Base-by-base conservation (phyloP, 345 rosid species). In the Microcos paniculata region DNA sequence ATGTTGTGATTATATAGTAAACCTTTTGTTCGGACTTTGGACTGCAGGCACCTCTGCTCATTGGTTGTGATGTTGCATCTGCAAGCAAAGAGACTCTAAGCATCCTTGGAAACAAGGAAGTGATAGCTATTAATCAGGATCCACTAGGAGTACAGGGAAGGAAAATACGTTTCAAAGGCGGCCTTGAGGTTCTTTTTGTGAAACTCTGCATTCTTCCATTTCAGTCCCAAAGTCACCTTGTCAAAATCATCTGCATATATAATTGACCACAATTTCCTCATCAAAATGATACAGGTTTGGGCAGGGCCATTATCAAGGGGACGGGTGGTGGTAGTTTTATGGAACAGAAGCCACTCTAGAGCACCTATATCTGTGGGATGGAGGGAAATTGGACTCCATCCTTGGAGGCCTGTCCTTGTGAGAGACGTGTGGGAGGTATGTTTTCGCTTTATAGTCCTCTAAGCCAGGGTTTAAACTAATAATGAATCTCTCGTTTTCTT, bases 391-490 rank as follows among this genome's bases (percentile, higher is more conserved):
- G 89, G 89, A 28, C 82, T 88, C 40, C 42, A 72, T 64, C 76
- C 84, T 11, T 72, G 62, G 2, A 64, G 24, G 8, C 62, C 66
- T 7, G 85, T 74, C 12, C 15, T 56, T 19, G 78, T 81, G 66
- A 70, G 87, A 62, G 91, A 86, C 56, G 76, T 89, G 45, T 86
- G 90, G 93, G 75, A 65, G 79, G 91, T 89, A 81, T 18, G 71
- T 28, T 43, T 18, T 15, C 4, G 56, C 19, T 35, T 42, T 65
- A 23, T 14, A 23, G 18, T 38, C 4, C 26, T 62, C 26, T 65
- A n/a, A n/a, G n/a, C n/a, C 7, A 7, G 38, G 45, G 23, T 33
- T 62, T 49, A 49, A 49, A 16, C 21, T 49, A 35, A 35, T 6
- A 35, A 35, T 6, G 38, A 6, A 35, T 35, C 38, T 35, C 4